A percentile compares a stretch with the other conserved stretches of the same genome.
These are phyloP conservation scores for Rhinocladiella similis DNA, from an alignment of 2,329 filamentous ascomycete species.

Conservation along the genomic window DNA sequence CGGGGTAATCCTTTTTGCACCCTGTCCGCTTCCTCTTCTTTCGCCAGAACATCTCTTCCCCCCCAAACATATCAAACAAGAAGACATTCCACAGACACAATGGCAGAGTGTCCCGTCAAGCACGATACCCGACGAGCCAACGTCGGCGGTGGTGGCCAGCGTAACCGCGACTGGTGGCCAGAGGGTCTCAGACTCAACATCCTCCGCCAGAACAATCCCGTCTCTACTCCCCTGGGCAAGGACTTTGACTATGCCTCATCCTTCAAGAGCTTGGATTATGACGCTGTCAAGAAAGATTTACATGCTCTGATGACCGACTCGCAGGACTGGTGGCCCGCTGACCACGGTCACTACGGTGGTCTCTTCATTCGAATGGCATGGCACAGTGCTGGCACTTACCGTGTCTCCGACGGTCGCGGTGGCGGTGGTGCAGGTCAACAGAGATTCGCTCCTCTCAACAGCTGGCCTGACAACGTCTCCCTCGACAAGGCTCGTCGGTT, in stretches of 20 bases:
- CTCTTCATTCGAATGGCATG: constrained; percentile 79
- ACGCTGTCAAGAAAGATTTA: constrained; percentile 72
- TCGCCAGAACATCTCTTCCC: neutral
- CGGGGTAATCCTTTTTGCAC: constrained; percentile 1
- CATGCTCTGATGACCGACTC: constrained; percentile 72
- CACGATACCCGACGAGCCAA: constrained; percentile 32
- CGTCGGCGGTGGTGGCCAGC: constrained; percentile 62
- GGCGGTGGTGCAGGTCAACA: constrained; percentile 74
- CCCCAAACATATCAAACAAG: neutral
- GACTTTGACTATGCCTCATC: constrained; percentile 72
- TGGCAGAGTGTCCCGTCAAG: constrained; percentile 22
- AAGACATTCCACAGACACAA: constrained; percentile 2
- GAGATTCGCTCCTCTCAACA: constrained; percentile 77
- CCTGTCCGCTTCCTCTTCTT: neutral
- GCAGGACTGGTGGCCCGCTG: constrained; percentile 79
- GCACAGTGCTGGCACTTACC: constrained; percentile 79
- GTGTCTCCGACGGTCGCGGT: constrained; percentile 71
- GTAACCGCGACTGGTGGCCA: constrained; percentile 75
- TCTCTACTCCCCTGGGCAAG: constrained; percentile 63
- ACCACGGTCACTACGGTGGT: constrained; percentile 79
- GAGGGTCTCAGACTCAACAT: constrained; percentile 67
- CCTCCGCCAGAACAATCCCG: constrained; percentile 67
- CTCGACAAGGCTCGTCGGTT: constrained; percentile 80
- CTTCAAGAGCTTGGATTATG: constrained; percentile 71
- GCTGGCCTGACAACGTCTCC: constrained; percentile 77